These are phyloP conservation scores for Yarrowia keelungensis DNA, from an alignment of 805 yeast genomes.

Conservation along the genomic window DNA sequence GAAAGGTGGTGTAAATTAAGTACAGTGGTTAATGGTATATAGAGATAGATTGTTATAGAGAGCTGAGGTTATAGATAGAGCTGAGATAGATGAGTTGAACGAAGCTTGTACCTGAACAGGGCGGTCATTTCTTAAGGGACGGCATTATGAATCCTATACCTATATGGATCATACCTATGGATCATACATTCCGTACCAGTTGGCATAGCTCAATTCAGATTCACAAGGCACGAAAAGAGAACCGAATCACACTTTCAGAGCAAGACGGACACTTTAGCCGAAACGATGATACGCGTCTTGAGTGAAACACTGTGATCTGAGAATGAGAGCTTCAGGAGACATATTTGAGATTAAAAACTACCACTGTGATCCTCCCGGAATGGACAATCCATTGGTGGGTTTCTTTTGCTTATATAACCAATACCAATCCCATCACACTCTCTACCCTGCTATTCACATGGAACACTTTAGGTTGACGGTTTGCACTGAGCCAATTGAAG, in stretches of 20 bases:
- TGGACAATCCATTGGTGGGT: background rate
- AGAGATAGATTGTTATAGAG: background rate
- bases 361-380: background rate
- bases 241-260: background rate
- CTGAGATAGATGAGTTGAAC: too few species aligned
- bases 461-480: constrained; percentile 6
- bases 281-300: background rate
- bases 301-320: background rate
- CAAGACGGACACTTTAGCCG: constrained; percentile 22
- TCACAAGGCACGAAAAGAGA: too few species aligned
- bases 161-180: too few species aligned
- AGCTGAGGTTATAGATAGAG: too few species aligned
- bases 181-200: too few species aligned
- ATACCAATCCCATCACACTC: background rate
- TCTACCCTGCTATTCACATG: background rate
- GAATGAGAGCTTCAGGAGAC: background rate
- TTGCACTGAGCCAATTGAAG: constrained; percentile 11
- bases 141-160: too few species aligned
- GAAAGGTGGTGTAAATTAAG: constrained; percentile 5
- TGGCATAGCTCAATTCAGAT: too few species aligned
- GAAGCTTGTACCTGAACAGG: too few species aligned
- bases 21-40: background rate
- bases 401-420: background rate
- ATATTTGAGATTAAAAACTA: background rate
- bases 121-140: too few species aligned